Base-by-base conservation (phyloP, 768 basidiomycete genomes). In the Hygrocybe punicea region DNA sequence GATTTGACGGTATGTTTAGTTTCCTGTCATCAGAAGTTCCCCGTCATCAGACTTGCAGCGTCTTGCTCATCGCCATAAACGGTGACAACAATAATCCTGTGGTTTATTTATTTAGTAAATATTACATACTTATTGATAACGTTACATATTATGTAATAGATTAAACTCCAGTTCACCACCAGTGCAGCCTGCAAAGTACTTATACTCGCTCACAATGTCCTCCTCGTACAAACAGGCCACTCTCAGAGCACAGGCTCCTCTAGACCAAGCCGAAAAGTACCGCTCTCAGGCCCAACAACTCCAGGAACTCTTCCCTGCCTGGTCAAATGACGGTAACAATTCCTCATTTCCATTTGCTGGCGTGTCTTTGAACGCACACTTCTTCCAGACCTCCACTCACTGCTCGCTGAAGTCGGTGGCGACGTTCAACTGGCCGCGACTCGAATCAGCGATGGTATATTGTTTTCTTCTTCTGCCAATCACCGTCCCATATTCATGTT, bases 381-480 rank as follows among this genome's bases (percentile, higher is more conserved):
- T 46, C 45, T 46, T 62, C 48, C 62, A 81, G 91, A 93, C 75
- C 81, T 93, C 60, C 78, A 81, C 60, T 84, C 85, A 6, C 76
- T 89, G 53, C 79, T 93, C 45, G 60, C 63, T 51, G 91, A 93
- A 69, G 82, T 82, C 19, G 73, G 70, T 36, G 91, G 91, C 44
- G 89, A 92, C 68, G 73, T 84, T 37, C 71, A 87, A 60, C 62
- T 85, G 55, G 91, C 89, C 44, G 87, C 81, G 4, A 80, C 79
- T n/a, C 80, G 85, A 67, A 89, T 93, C 60, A 81, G 75, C 54
- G 91, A 93, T 68, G 91, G 91, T 89, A 19, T 8, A 73, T 23
- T 44, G 50, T 16, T 37, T n/a, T 17, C 25, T 55, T 54, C 16
- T 34, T 45, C 10, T 10, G 14, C 35, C 13, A 25, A 10, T 39